Evolutionary conservation across 495 filamentous ascomycete genomes (phyloP).

Genomic region (Hypoxylon fuscum): DNA sequence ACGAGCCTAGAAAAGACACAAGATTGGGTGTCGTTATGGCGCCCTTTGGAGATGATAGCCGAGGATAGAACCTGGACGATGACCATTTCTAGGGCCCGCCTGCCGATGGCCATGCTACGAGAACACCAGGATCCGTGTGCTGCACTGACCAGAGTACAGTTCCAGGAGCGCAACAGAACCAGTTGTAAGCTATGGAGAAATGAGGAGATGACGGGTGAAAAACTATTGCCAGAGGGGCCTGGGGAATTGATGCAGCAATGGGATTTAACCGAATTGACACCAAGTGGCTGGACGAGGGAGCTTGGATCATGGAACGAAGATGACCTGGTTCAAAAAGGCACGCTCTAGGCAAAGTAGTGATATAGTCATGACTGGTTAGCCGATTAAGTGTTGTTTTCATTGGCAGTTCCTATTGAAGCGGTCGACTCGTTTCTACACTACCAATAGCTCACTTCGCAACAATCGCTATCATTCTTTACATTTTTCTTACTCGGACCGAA

Average conservation of each 20-base stretch:
- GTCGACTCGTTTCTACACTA: too few relatives aligned
- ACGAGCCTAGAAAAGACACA: slow-evolving; percentile 1
- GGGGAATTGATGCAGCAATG: slow-evolving; percentile 5
- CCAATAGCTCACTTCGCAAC: too few relatives aligned
- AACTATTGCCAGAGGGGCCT: background rate
- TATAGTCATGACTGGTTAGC: too few relatives aligned
- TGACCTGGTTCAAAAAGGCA: background rate
- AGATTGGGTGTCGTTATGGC: slow-evolving; percentile 1
- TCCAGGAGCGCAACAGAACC: background rate
- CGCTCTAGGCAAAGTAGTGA: too few relatives aligned
- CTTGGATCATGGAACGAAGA: background rate
- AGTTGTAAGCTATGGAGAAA: slow-evolving; percentile 5
- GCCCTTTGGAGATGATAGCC: background rate
- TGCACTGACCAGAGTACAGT: background rate
- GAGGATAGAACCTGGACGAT: slow-evolving; percentile 2
- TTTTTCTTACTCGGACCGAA: too few relatives aligned
- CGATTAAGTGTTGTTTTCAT: too few relatives aligned
- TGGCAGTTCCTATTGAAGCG: too few relatives aligned
- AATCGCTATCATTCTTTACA: too few relatives aligned
- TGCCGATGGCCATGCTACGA: slow-evolving; percentile 1
- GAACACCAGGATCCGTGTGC: background rate
- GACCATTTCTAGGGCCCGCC: background rate
- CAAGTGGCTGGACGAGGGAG: slow-evolving; percentile 4
- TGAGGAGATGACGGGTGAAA: background rate
- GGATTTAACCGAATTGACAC: slow-evolving; percentile 1